Conservation (phyloP, 257 asterid genomes). For the Paraleonurus japonicus region DNA sequence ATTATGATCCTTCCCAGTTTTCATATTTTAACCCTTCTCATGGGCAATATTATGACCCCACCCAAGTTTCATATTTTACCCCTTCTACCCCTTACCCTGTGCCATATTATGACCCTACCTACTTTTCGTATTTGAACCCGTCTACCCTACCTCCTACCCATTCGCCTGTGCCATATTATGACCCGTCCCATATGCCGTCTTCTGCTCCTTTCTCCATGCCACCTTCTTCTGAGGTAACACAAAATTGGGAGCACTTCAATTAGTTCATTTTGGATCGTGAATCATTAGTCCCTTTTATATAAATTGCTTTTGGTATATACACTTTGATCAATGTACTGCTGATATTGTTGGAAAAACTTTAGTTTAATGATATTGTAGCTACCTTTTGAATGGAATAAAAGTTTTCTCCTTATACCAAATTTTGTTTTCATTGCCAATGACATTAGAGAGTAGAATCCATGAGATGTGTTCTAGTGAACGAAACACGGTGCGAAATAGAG, state of each 20-base stretch:
- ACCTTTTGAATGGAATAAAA: not conserved
- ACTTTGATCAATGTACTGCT: not conserved
- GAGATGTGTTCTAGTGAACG: not conserved
- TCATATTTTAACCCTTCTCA: not conserved
- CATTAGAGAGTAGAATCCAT: not conserved
- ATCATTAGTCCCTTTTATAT: not conserved
- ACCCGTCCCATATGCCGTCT: not conserved
- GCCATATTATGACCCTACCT: constrained; percentile 16
- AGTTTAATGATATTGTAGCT: constrained; percentile 11
- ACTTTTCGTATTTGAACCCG: not conserved
- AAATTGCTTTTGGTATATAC: not conserved
- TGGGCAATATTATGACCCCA: not conserved
- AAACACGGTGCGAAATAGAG: not conserved
- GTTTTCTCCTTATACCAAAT: not conserved
- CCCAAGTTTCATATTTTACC: not conserved
- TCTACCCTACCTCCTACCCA: not conserved
- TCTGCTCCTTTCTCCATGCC: constrained; percentile 19
- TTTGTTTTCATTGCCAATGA: not conserved
- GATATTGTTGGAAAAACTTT: not conserved
- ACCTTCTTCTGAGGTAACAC: constrained; percentile 18
- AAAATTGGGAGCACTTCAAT: constrained; percentile 28
- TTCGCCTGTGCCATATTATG: not conserved
- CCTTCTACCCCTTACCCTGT: not conserved
- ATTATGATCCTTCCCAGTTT: not conserved
- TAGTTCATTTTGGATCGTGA: constrained; percentile 21